Conservation (phyloP, 73 alveolate genomes). For the Paramecium sexaurelia region DNA sequence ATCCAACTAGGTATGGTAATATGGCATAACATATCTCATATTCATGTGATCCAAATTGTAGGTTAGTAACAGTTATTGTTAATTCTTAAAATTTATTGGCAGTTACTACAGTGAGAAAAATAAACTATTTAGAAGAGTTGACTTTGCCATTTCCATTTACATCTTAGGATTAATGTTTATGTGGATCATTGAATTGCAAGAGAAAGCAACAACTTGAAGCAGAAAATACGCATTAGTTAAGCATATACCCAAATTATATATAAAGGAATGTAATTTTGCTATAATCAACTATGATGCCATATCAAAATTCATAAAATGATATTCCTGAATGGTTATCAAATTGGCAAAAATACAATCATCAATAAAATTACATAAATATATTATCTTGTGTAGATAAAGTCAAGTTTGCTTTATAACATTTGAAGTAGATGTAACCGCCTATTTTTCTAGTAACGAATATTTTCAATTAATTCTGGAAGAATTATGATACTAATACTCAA, state of each 20-base stretch:
- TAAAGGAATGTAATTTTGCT: neutral
- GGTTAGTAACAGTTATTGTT: neutral
- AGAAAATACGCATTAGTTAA: neutral
- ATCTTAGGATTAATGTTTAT: neutral
- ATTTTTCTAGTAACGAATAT: neutral
- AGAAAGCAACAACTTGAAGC: neutral
- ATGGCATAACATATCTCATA: neutral
- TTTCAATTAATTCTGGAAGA: constrained; percentile 8
- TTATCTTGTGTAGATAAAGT: constrained; percentile 23
- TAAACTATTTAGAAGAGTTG: neutral
- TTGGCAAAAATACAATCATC: neutral
- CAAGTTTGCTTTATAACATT: neutral
- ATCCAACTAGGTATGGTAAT: constrained; percentile 44
- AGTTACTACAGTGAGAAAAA: neutral
- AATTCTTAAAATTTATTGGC: neutral
- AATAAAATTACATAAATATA: neutral
- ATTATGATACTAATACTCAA: neutral
- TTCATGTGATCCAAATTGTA: constrained; percentile 32
- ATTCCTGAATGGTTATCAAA: neutral
- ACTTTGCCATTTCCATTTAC: neutral
- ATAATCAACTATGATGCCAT: neutral
- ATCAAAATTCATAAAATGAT: neutral
- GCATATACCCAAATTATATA: neutral
- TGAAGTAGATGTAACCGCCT: constrained; percentile 7
- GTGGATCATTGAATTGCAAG: constrained; percentile 1